A percentile compares a stretch with the other conserved stretches of the same genome.
These are phyloP conservation scores for Fusarium concolor DNA, from an alignment of 2,329 filamentous ascomycete species.

Conservation along the genomic window DNA sequence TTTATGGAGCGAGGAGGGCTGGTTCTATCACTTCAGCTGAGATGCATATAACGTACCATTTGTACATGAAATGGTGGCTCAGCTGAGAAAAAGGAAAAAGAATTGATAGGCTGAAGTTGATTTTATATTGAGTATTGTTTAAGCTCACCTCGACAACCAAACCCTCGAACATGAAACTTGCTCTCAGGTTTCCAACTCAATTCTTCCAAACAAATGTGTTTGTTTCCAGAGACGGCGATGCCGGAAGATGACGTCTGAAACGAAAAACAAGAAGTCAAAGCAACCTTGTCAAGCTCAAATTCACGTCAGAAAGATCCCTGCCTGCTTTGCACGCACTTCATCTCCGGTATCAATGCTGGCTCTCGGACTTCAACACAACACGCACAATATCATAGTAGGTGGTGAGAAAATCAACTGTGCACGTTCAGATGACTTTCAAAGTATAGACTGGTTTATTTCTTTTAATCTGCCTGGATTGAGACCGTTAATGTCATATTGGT, in stretches of 20 bases:
- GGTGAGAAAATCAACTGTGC: constrained; percentile 1
- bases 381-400: neutral
- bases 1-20: constrained; percentile 7
- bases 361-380: constrained; percentile 10
- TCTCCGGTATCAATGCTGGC: constrained; percentile 45
- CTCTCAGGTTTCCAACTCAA: neutral
- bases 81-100: constrained; percentile 25
- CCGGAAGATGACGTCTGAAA: constrained; percentile 47
- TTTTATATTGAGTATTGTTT: neutral
- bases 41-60: constrained; percentile 7
- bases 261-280: constrained; percentile 25
- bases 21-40: constrained; percentile 22
- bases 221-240: constrained; percentile 37
- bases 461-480: neutral
- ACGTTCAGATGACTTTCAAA: neutral
- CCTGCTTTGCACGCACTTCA: constrained; percentile 40
- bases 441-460: neutral
- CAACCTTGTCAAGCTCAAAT: constrained; percentile 45
- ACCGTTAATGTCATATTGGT: neutral
- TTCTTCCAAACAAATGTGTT: neutral
- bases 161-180: neutral
- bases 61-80: constrained; percentile 9
- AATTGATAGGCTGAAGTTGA: neutral
- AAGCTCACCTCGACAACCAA: neutral
- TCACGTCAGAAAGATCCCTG: constrained; percentile 47